phyloP scores from a whole-genome alignment of 257 asterid genomes.

The Scutellaria barbata region DNA sequence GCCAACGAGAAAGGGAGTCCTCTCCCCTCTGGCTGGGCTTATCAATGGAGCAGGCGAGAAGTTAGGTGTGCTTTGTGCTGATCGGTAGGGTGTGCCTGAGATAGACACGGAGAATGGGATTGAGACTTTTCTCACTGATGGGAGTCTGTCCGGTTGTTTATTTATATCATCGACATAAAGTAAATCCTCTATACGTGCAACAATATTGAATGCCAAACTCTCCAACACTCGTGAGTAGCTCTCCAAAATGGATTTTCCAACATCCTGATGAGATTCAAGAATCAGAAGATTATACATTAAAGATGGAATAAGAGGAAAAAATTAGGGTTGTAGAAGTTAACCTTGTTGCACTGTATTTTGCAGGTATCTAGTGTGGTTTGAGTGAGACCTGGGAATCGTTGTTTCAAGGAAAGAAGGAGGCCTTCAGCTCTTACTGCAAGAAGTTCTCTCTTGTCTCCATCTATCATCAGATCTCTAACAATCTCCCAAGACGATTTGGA shows the following conservation, averaged over 20 bases:
- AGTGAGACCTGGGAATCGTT: constrained; percentile 74
- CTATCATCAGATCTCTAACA: constrained; percentile 72
- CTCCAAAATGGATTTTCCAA: constrained; percentile 48
- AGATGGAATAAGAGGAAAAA: background rate
- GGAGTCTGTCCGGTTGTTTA: constrained; percentile 56
- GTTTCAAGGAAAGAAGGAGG: constrained; percentile 71
- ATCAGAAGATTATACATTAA: background rate
- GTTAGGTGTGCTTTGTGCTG: constrained; percentile 62
- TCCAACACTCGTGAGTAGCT: constrained; percentile 52
- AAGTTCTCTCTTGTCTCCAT: constrained; percentile 76
- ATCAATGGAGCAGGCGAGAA: constrained; percentile 60
- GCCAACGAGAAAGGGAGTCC: constrained; percentile 65
- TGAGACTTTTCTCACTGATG: constrained; percentile 55
- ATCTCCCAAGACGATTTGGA: constrained; percentile 81
- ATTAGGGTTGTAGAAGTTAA: constrained; percentile 25
- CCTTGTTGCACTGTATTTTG: constrained; percentile 96
- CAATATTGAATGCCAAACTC: constrained; percentile 47
- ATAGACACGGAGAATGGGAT: constrained; percentile 53
- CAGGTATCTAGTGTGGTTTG: constrained; percentile 79
- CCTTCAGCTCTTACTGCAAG: constrained; percentile 84
- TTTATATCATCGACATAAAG: constrained; percentile 53
- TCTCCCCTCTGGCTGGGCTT: constrained; percentile 71
- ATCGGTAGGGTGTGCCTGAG: constrained; percentile 72
- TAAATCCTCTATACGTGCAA: constrained; percentile 49
- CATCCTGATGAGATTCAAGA: constrained; percentile 39